These are phyloP conservation scores for Knufia fluminis DNA, from an alignment of 2,329 filamentous ascomycete species.

Conservation along the genomic window DNA sequence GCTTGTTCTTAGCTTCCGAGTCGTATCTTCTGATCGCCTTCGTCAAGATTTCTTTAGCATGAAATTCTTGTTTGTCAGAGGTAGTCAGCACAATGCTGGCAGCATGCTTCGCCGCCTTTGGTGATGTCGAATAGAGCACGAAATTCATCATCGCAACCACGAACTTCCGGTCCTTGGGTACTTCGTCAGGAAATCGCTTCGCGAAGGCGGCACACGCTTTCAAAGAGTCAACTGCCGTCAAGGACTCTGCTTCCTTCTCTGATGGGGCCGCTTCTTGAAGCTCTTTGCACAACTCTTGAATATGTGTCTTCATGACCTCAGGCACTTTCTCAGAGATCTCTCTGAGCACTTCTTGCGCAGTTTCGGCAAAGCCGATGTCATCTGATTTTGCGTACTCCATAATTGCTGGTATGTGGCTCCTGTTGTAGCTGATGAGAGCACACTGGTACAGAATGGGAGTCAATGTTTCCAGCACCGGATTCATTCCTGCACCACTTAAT, in stretches of 20 bases:
- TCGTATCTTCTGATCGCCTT: slow-evolving; percentile 65
- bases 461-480: slow-evolving; percentile 62
- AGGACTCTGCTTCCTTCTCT: slow-evolving; percentile 56
- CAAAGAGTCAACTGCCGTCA: slow-evolving; percentile 73
- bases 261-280: slow-evolving; percentile 73
- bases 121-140: slow-evolving; percentile 69
- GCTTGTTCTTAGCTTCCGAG: slow-evolving; percentile 63
- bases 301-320: slow-evolving; percentile 83
- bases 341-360: slow-evolving; percentile 80
- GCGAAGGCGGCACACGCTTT: slow-evolving; percentile 92
- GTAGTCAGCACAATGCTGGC: slow-evolving; percentile 79
- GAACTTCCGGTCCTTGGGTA: slow-evolving; percentile 73
- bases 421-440: slow-evolving; percentile 81
- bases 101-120: slow-evolving; percentile 83
- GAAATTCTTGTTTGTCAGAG: slow-evolving; percentile 69
- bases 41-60: slow-evolving; percentile 71
- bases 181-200: slow-evolving; percentile 71
- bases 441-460: slow-evolving; percentile 74
- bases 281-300: slow-evolving; percentile 81
- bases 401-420: slow-evolving; percentile 83
- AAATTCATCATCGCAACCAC: slow-evolving; percentile 72
- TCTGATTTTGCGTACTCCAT: slow-evolving; percentile 80
- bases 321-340: slow-evolving; percentile 87
- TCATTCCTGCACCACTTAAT: slow-evolving; percentile 52
- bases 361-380: slow-evolving; percentile 63